phyloP scores from a whole-genome alignment of 2,329 filamentous ascomycete species.

The Arthrobotrys sphaeroides region DNA sequence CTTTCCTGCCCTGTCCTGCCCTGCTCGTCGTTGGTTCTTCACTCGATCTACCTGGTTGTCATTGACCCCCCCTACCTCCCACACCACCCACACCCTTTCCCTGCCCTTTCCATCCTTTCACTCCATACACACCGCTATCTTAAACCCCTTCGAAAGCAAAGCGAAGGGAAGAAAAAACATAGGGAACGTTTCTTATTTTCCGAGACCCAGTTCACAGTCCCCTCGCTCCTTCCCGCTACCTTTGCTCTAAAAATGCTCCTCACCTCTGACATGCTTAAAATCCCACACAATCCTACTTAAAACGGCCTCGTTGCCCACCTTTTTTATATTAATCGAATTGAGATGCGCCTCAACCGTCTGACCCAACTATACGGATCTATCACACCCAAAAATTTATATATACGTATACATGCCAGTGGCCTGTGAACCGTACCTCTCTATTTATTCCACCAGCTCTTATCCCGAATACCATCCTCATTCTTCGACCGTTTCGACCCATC shows the following conservation, averaged over 20 bases:
- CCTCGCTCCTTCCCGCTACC: conserved; percentile 54
- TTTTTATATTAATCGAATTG: conserved; percentile 55
- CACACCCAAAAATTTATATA: conserved; percentile 31
- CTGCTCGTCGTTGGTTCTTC: conserved; percentile 37
- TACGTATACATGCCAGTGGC: conserved; percentile 4
- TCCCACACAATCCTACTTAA: conserved; percentile 55
- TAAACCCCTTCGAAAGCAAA: conserved; percentile 33
- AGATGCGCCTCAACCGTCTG: conserved; percentile 53
- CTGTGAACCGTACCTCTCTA: conserved; percentile 15
- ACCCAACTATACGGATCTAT: conserved; percentile 52
- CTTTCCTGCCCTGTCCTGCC: conserved; percentile 3
- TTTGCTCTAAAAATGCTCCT: conserved; percentile 53
- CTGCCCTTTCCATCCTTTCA: conserved; percentile 37
- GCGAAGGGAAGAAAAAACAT: conserved; percentile 41
- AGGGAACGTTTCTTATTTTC: conserved; percentile 54
- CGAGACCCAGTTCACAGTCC: conserved; percentile 53
- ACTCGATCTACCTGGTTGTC: conserved; percentile 49
- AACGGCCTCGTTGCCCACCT: conserved; percentile 54
- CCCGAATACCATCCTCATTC: conserved; percentile 15
- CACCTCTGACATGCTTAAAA: conserved; percentile 54
- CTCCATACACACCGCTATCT: conserved; percentile 39
- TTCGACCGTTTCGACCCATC: conserved; percentile 19
- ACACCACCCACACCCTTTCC: conserved; percentile 21
- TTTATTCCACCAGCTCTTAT: conserved; percentile 11
- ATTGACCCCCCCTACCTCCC: conserved; percentile 32